Conservation (phyloP, 2,329 filamentous ascomycete species). For the Aspergillus nomiae region DNA sequence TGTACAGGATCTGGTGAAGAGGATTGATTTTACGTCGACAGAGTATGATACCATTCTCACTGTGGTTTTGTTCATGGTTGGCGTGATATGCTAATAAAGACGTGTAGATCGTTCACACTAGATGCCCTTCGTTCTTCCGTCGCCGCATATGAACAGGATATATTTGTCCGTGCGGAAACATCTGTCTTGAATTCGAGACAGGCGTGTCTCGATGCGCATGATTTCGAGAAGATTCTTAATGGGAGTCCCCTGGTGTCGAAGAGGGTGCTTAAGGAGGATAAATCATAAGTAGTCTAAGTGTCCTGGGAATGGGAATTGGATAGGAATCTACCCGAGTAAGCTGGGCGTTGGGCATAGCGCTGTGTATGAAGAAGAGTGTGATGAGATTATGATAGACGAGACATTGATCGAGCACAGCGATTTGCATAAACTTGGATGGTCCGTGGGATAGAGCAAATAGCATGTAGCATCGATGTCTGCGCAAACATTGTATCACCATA, state of each 20-base stretch:
- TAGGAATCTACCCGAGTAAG: background rate
- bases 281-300: background rate
- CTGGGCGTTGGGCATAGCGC: background rate
- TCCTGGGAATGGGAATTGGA: background rate
- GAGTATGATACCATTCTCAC: background rate
- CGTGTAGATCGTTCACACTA: constrained; percentile 14
- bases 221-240: background rate
- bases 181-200: constrained; percentile 55
- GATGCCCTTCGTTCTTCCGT: constrained; percentile 17
- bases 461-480: background rate
- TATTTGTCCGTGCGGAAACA: constrained; percentile 47
- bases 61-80: background rate
- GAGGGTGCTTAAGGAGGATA: background rate
- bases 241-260: background rate
- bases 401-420: too few species aligned
- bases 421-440: background rate
- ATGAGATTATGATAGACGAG: background rate
- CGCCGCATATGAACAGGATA: constrained; percentile 47
- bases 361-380: background rate
- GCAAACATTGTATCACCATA: background rate
- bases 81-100: background rate
- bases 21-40: constrained; percentile 21
- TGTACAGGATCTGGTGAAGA: constrained; percentile 48
- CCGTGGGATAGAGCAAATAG: background rate
- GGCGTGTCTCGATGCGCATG: constrained; percentile 45